Evolutionary conservation across 2,329 filamentous ascomycete genomes (phyloP).

Genomic region (Coniochaeta sp.): DNA sequence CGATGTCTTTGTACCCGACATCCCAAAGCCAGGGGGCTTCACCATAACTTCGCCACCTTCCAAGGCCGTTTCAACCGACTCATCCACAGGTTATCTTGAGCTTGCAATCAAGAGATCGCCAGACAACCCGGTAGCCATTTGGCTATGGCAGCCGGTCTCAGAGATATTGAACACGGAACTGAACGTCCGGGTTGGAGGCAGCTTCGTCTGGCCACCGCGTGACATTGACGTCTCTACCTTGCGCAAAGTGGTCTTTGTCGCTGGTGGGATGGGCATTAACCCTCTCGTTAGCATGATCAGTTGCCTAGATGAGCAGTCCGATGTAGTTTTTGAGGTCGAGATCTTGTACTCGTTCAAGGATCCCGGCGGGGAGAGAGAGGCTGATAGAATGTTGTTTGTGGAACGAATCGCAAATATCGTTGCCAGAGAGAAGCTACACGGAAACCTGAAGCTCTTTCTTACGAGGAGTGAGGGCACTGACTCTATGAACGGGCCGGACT

Average conservation of each 20-base stretch:
- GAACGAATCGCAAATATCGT: conserved; percentile 37
- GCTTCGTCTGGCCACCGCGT: conserved; percentile 69
- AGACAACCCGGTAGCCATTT: conserved; percentile 64
- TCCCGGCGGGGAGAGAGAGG: conserved; percentile 15
- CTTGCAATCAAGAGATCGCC: conserved; percentile 70
- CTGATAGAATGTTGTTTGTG: conserved; percentile 41
- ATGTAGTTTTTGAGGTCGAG: conserved; percentile 34
- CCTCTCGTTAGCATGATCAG: conserved; percentile 69
- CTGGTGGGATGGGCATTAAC: conserved; percentile 78
- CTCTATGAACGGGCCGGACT: background rate
- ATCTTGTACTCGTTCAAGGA: conserved; percentile 56
- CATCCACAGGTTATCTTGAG: conserved; percentile 51
- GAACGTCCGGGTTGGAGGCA: conserved; percentile 67
- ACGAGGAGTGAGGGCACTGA: conserved; percentile 26
- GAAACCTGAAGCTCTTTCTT: conserved; percentile 38
- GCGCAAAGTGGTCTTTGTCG: conserved; percentile 63
- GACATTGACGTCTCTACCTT: conserved; percentile 33
- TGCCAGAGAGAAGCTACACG: conserved; percentile 24
- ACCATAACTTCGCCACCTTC: conserved; percentile 75
- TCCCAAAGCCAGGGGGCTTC: conserved; percentile 72
- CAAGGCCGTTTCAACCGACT: conserved; percentile 27
- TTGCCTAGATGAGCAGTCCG: conserved; percentile 39
- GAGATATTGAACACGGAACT: conserved; percentile 52
- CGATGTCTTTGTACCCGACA: conserved; percentile 67
- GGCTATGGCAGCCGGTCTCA: conserved; percentile 51